Evolutionary conservation across 139 green algal genomes (phyloP), one percentile per base, ranked within the genome.

Genomic region (Coelastrella sp.): DNA sequence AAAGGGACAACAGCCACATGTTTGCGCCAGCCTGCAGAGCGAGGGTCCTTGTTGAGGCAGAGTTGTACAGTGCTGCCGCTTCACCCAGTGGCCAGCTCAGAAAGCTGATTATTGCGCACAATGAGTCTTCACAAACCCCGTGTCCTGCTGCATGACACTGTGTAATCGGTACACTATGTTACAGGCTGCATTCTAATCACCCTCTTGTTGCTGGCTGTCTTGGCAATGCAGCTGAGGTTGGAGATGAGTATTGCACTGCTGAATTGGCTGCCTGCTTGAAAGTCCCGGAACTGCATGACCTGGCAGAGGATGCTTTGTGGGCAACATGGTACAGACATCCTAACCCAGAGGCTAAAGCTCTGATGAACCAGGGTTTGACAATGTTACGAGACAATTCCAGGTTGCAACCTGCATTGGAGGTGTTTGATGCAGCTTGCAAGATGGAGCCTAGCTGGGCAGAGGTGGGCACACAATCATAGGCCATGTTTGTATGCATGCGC

Each of bases 261-360:
- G 86, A 88, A 17, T 80, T 95, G 41, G 86, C 87, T 0, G 30
- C 60, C 2, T 76, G 50, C 51, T 84, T 95, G 62, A 40, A 60
- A 13, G 77, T 90, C 4, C 34, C 27, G 9, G 79, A 64, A n/a
- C 35, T 93, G 35, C 35, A 74, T 30, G 85, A 88, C 2, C 83
- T 76, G 1, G 88, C 87, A 7, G 66, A 90, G 34, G 64, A 79
- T 21, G 88, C 91, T 11, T 88, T 94, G 78, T 94, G 91, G 92
- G 53, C 53, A 2, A 43, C 71, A 1, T 82, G 66, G 34, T 25
- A 57, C n/a, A 27, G 75, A 48, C 45, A 80, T 37, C 48, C 72
- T 21, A 66, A 80, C 62, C 62, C 4, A 2, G 27, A 69, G 30
- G 62, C 30, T 15, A 38, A 69, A 23, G 62, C 62, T 41, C 35